phyloP scores from a whole-genome alignment of 1,284 basidiomycete species.

The Trichosporon sp. region DNA sequence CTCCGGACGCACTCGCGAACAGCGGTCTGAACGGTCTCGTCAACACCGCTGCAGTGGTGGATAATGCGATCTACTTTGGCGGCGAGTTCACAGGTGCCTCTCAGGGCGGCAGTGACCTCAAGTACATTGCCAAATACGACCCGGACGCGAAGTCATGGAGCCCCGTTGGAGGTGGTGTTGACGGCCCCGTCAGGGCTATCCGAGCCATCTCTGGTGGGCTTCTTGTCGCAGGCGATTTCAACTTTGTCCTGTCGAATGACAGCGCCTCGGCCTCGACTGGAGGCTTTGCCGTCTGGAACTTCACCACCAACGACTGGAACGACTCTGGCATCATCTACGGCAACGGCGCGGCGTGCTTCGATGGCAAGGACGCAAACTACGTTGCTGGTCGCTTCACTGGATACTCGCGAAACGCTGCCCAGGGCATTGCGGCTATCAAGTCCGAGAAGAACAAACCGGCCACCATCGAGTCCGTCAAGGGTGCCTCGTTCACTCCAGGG shows the following conservation, averaged over 20 bases:
- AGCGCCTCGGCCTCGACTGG: conserved; percentile 51
- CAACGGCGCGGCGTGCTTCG: conserved; percentile 54
- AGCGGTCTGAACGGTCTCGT: conserved; percentile 72
- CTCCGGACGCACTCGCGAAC: conserved; percentile 51
- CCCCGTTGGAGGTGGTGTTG: conserved; percentile 65
- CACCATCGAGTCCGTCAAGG: conserved; percentile 25
- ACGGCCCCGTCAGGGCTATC: conserved; percentile 66
- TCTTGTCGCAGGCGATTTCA: conserved; percentile 71
- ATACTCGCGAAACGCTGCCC: conserved; percentile 42
- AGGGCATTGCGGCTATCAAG: conserved; percentile 49
- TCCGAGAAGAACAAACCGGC: conserved; percentile 33
- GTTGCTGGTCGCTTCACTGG: conserved; percentile 50
- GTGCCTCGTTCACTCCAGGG: conserved; percentile 28
- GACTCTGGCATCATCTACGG: conserved; percentile 68
- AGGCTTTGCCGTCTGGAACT: conserved; percentile 74
- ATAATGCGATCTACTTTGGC: conserved; percentile 68
- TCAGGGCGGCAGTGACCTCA: conserved; percentile 55
- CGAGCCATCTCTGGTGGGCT: conserved; percentile 53
- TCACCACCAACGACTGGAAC: conserved; percentile 61
- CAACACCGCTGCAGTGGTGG: conserved; percentile 58
- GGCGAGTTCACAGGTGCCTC: conserved; percentile 74
- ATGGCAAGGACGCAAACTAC: conserved; percentile 52
- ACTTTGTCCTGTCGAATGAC: conserved; percentile 51
- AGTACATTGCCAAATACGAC: conserved; percentile 71
- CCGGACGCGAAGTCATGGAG: conserved; percentile 63